Evolutionary conservation across 768 basidiomycete genomes (phyloP), one percentile per base, ranked within the genome.

Genomic region (Rhizopogon sp.): DNA sequence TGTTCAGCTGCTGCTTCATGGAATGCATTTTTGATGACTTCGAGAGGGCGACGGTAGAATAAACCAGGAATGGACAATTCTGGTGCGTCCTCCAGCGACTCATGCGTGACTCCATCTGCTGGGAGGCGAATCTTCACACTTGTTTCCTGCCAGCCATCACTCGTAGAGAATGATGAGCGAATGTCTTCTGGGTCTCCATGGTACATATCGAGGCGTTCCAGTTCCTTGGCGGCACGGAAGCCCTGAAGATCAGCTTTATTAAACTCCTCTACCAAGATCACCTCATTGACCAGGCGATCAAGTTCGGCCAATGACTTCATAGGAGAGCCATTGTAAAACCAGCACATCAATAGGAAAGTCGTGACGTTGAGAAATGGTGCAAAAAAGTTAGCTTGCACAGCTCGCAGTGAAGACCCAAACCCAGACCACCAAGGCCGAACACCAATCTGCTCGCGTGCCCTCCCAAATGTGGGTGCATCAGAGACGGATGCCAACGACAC

Each of bases 41-140:
- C 55, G 0, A 59, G 60, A 10, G 68, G 53, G 11, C 59, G 64
- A 0, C 61, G 56, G 50, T 64, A 67, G 13, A 58, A 56, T 2
- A 75, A 56, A 1, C 70, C 73, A 3, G 67, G 62, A 0, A 73
- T 57, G 1, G 22, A 1, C 31, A 71, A 68, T 4, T 31, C 10
- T 0, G 52, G 51, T 0, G 55, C 43, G 22, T 25, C 22, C 22
- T 25, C 22, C 22, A 0, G 0, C 0, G 6, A 1, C 2, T 31
- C 2, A 13, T 47, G 39, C 9, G 40, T 31, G 3, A 44, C 39
- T 5, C 52, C 42, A 11, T 62, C 52, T 6, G 49, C 44, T 0
- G 56, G 61, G 1, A 60, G 41, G 3, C 14, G 0, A 5, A 62
- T 60, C 6, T 53, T 7, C 0, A 72, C 49, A 0, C 31, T 20